Evolutionary conservation across 495 filamentous ascomycete species (phyloP), one percentile per base, ranked within the genome.

Genomic region (Cetradonia linearis): DNA sequence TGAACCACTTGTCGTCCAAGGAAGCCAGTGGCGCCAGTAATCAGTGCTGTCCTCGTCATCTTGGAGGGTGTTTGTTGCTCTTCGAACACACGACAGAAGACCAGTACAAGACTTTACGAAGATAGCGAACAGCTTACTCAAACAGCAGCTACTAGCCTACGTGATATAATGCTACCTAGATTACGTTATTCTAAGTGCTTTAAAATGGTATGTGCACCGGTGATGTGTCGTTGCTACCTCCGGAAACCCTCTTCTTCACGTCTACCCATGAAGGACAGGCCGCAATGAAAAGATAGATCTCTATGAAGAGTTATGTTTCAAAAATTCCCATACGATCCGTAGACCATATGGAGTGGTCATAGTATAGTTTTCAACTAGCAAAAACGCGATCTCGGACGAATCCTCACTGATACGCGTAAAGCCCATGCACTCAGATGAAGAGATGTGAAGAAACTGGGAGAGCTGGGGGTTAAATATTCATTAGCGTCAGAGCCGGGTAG

Each of bases 21-120:
- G 2, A 93, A 77, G 48, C 91, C 91, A 40, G 82, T 92, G 46
- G 88, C 91, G 38, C 91, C 91, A 30, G 91, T 96, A 52, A 96
- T 74, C 25, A 96, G 77, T 40, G 78, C 89, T 38, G 79, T 85
- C 61, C 77, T 80, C 56, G 76, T 70, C 82, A 86, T 83, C n/a
- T 55, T 5, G 50, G 61, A 49, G 50, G 28, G 27, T 50, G 27
- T 46, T 3, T 9, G 42, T 46, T n/a, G 42, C 9, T 46, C 8
- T 46, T 46, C 42, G n/a, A 46, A 46, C 20, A 7, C 9, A 25
- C 20, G 11, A 13, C n/a, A 20, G 18, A 44, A 23, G 23, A 2
- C 42, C 4, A 23, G n/a, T 44, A 10, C 10, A 44, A n/a, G 7
- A 9, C 20, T 44, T n/a, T n/a, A n/a, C n/a, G n/a, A n/a, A 23